Evolutionary conservation across 106 monocot species (phyloP), one percentile per base, ranked within the genome.

Genomic region (Dioscorea dumetorum): DNA sequence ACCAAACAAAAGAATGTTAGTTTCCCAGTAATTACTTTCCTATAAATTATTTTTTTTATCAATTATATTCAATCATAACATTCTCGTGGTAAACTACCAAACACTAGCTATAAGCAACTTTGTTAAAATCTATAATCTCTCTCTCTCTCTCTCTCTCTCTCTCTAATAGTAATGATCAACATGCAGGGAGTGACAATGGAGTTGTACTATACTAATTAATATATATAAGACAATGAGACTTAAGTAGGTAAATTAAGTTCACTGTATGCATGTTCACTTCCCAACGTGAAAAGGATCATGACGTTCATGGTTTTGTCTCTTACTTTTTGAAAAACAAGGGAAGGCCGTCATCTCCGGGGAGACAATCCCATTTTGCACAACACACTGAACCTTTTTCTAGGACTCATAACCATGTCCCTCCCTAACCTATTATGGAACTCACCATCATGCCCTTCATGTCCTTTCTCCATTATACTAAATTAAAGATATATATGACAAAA

Each of bases 311-410:
- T 54, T 19, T 54, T 54, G 19, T 54, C 54, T 54, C 54, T 54
- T 4, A 16, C 54, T 15, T 54, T 19, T 54, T 54, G 18, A 54
- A 5, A 54, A 54, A 0, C 51, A 12, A 54, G 18, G 54, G 54
- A 54, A 54, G 19, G 54, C 59, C 59, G 22, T 59, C 59, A 22
- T 59, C 22, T 59, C 59, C 59, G 59, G 59, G 22, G 59, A 23
- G 22, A 59, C 20, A 23, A 59, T 12, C 59, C 59, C 59, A 19
- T 22, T 59, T 12, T 11, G 22, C 59, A 59, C 11, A 24, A 59
- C n/a, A 59, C 15, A 2, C 58, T 59, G n/a, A 20, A 22, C n/a
- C 59, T 59, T 59, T 59, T 22, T 59, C 59, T 59, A 18, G 59
- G 59, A 59, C 20, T 59, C 21, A 59, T 21, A 59, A 20, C 19